phyloP scores from a whole-genome alignment of 2,329 filamentous ascomycete genomes.

The Aspergillus transmontanensis region DNA sequence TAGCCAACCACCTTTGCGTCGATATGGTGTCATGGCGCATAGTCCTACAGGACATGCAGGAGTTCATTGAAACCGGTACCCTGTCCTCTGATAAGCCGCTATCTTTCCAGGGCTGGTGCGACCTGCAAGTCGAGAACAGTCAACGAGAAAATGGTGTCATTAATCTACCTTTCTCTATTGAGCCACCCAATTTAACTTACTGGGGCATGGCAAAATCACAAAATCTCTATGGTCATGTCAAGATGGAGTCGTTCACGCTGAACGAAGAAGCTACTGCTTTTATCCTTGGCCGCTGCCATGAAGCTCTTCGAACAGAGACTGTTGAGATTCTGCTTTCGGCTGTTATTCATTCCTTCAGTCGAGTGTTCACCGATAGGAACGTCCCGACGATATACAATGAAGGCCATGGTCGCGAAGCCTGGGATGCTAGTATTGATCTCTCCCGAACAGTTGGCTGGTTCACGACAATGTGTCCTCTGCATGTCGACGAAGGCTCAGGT shows the following conservation, averaged over 20 bases:
- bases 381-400: constrained; percentile 52
- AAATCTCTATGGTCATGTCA: constrained; percentile 40
- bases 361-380: constrained; percentile 45
- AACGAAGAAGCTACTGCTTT: constrained; percentile 35
- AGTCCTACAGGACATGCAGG: constrained; percentile 40
- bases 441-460: constrained; percentile 55
- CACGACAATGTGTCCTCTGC: constrained; percentile 50
- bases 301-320: constrained; percentile 38
- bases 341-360: constrained; percentile 47
- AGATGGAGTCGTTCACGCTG: constrained; percentile 38
- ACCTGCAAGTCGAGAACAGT: constrained; percentile 33
- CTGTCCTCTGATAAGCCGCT: constrained; percentile 37
- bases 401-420: constrained; percentile 52
- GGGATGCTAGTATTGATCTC: constrained; percentile 48
- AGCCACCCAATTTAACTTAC: constrained; percentile 36
- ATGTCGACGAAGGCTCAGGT: constrained; percentile 33
- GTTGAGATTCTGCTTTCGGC: constrained; percentile 41
- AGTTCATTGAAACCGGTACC: constrained; percentile 35
- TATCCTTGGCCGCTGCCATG: constrained; percentile 35
- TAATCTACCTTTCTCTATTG: constrained; percentile 30
- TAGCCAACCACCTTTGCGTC: constrained; percentile 24
- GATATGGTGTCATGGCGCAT: constrained; percentile 35
- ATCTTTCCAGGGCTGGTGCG: constrained; percentile 44
- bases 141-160: constrained; percentile 19
- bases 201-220: constrained; percentile 38